phyloP scores from a whole-genome alignment of 495 filamentous ascomycete genomes.

The Penicillium cinerascens region DNA sequence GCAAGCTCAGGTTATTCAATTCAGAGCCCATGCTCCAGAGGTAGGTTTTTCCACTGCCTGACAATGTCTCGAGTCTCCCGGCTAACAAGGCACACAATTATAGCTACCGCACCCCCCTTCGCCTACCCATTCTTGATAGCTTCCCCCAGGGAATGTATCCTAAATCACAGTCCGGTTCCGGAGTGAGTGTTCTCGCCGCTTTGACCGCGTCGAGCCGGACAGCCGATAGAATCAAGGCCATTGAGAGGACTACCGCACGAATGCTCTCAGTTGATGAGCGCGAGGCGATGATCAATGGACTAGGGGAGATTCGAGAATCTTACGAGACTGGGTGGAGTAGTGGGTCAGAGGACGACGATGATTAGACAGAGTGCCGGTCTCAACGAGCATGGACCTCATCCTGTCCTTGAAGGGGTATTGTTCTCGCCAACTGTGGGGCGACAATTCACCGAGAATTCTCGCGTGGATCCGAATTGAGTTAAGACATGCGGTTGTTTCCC shows the following conservation, averaged over 20 bases:
- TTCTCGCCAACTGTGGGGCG: not conserved
- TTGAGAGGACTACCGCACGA: constrained; percentile 58
- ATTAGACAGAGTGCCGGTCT: constrained; percentile 33
- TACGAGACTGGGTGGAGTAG: constrained; percentile 90
- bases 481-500: not conserved
- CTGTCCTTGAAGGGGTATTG: not conserved
- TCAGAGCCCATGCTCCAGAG: constrained; percentile 55
- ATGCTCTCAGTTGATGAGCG: constrained; percentile 70
- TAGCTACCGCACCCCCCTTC: constrained; percentile 57
- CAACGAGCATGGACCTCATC: constrained; percentile 1
- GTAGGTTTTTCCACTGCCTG: constrained; percentile 36
- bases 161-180: constrained; percentile 31
- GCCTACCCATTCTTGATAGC: constrained; percentile 77
- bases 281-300: constrained; percentile 76
- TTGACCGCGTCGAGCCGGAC: constrained; percentile 74
- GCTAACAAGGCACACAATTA: not conserved
- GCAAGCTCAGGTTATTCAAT: constrained; percentile 36
- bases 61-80: constrained; percentile 1
- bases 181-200: constrained; percentile 57
- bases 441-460: not conserved
- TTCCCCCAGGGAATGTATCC: constrained; percentile 66
- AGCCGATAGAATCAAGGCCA: constrained; percentile 58
- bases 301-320: constrained; percentile 79
- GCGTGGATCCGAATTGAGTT: not conserved
- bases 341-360: constrained; percentile 77